These are phyloP conservation scores for Cokeromyces recurvatus DNA, from an alignment of 371 early-diverging fungal species.

Conservation along the genomic window DNA sequence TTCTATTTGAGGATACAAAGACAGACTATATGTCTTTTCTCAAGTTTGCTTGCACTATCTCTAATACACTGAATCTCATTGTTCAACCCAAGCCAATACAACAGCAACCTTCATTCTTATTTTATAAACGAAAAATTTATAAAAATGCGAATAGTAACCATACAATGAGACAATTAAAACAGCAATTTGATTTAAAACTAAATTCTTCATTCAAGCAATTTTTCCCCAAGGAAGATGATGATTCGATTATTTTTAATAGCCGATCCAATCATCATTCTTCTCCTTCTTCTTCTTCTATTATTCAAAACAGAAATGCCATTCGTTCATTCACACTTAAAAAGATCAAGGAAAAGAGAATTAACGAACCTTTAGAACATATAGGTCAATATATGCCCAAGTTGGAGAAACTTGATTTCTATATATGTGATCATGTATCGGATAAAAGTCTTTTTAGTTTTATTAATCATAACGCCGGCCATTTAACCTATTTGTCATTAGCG, in stretches of 20 bases:
- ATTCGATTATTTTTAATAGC: too few species aligned
- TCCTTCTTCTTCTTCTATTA: neutral
- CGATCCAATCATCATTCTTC: neutral
- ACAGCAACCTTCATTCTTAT: neutral
- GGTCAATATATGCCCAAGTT: constrained; percentile 13
- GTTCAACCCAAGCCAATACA: too few species aligned
- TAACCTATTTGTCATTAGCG: constrained; percentile 50
- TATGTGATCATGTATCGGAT: constrained; percentile 51
- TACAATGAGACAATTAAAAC: too few species aligned
- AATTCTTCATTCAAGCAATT: too few species aligned
- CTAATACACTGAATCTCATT: too few species aligned
- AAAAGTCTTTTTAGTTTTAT: constrained; percentile 33
- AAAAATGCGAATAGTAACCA: neutral
- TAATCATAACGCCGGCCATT: constrained; percentile 10
- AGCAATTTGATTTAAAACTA: too few species aligned
- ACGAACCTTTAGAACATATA: constrained; percentile 23
- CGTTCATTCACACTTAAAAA: constrained; percentile 35
- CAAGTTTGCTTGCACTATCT: constrained; percentile 7
- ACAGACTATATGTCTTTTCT: constrained; percentile 21
- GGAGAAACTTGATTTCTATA: constrained; percentile 42
- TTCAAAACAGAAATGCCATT: constrained; percentile 19
- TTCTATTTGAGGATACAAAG: constrained; percentile 26
- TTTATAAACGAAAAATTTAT: neutral
- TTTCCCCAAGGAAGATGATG: too few species aligned
- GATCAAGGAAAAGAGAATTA: constrained; percentile 33